Evolutionary conservation across 73 alveolate species (phyloP), one percentile per base, ranked within the genome.

Genomic region (Paramecium sexaurelia): DNA sequence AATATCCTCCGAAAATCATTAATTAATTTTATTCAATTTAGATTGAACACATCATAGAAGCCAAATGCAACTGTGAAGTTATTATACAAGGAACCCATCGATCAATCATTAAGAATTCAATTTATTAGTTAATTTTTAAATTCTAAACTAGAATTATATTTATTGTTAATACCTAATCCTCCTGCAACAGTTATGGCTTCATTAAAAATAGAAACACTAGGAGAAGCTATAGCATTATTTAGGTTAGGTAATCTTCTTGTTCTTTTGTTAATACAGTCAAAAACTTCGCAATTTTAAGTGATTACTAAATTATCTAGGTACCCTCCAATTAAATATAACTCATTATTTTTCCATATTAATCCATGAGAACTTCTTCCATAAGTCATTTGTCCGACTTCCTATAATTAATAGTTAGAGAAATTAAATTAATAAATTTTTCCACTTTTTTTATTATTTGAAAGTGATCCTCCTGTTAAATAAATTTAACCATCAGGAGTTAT

Each of bases 281-380:
- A 66, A 5, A 33, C 84, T n/a, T 66, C 84, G 19, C 84, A 66
- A 66, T 32, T 32, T 27, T 27, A 66, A 9, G 45, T 13, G 4
- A 66, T 33, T 17, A 29, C 26, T 27, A 33, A 66, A 33, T 66
- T 66, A 10, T 66, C 45, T 3, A 27, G 7, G 13, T 32, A 29
- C 19, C 84, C 84, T 7, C 84, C 84, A 66, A 66, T 66, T 27
- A 66, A 27, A 15, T 32, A 66, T 22, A 66, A 29, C 9, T 66
- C 84, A 66, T 66, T 66, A 29, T 66, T 32, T 27, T 66, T 32
- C 39, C 45, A 66, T 32, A 24, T 66, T 66, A 66, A 20, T 32
- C 51, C 39, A 24, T 66, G 84, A 66, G 84, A 66, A 66, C 84
- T 66, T 66, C 84, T 66, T 24, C 45, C 51, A 66, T 32, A 66